Evolutionary conservation across 1,139 yeast species (phyloP).

Genomic region (Arxiozyma slooffiae): DNA sequence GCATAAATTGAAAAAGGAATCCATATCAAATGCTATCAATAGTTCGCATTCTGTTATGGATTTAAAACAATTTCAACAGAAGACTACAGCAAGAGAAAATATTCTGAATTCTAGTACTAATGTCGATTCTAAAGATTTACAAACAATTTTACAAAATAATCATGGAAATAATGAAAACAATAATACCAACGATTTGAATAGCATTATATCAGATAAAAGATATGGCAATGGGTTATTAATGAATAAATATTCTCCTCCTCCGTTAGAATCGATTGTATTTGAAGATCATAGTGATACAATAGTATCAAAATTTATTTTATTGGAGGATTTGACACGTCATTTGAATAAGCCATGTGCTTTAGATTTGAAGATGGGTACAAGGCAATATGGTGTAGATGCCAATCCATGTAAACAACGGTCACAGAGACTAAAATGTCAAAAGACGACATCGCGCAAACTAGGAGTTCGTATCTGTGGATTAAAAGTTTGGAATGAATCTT

Average conservation of each 20-base stretch:
- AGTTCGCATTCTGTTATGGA: slow-evolving; percentile 27
- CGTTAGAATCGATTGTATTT: slow-evolving; percentile 11
- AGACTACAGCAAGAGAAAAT: slow-evolving; percentile 18
- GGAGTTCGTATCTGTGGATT: slow-evolving; percentile 95
- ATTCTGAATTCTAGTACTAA: slow-evolving; percentile 4
- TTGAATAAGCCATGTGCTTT: slow-evolving; percentile 81
- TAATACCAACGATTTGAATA: neutral
- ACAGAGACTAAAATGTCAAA: slow-evolving; percentile 70
- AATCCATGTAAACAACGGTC: slow-evolving; percentile 59
- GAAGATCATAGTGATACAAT: slow-evolving; percentile 21
- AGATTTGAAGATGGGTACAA: slow-evolving; percentile 95
- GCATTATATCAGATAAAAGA: neutral
- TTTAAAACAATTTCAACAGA: slow-evolving; percentile 23
- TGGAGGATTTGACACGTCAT: slow-evolving; percentile 83
- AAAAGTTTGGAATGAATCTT: slow-evolving; percentile 64
- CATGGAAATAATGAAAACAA: neutral
- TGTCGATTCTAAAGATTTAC: neutral
- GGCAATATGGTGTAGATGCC: slow-evolving; percentile 97
- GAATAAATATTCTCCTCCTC: slow-evolving; percentile 3
- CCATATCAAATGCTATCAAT: slow-evolving; percentile 22
- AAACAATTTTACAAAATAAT: neutral
- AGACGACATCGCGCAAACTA: slow-evolving; percentile 68
- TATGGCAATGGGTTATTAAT: neutral
- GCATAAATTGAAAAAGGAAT: slow-evolving; percentile 17
- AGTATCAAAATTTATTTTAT: slow-evolving; percentile 56